Conservation (phyloP, 2,329 filamentous ascomycete species). For the Sporothrix mexicana region DNA sequence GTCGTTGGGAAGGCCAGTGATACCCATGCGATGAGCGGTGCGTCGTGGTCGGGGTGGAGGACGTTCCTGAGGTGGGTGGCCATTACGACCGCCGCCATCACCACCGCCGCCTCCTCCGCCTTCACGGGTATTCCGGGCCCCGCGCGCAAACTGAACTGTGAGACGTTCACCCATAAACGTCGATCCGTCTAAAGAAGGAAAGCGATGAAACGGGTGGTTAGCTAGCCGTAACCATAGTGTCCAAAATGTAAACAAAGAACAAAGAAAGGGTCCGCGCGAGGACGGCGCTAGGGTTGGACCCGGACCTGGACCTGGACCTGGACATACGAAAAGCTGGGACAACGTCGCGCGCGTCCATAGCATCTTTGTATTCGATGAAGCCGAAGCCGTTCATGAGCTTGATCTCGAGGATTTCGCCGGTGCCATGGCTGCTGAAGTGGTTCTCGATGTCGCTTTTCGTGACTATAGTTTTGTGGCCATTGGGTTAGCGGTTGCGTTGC, state of each 20-base stretch:
- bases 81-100: constrained; percentile 40
- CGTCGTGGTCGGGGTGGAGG: constrained; percentile 79
- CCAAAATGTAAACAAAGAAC: constrained; percentile 18
- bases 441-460: constrained; percentile 96
- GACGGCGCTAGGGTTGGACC: not conserved
- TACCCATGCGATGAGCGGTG: constrained; percentile 95
- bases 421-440: constrained; percentile 94
- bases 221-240: constrained; percentile 35
- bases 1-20: constrained; percentile 94
- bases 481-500: constrained; percentile 39
- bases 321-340: constrained; percentile 66
- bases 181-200: constrained; percentile 77
- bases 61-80: constrained; percentile 61
- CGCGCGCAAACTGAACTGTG: constrained; percentile 97
- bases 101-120: constrained; percentile 31
- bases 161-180: constrained; percentile 98
- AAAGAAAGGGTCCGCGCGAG: not conserved
- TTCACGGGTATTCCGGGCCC: constrained; percentile 65
- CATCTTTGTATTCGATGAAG: constrained; percentile 99
- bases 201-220: constrained; percentile 42
- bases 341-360: constrained; percentile 96
- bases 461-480: constrained; percentile 59
- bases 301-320: not conserved
- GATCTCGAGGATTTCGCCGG: constrained; percentile 97
- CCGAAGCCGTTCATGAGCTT: constrained; percentile 99